A percentile compares a stretch with the other conserved stretches of the same genome.
phyloP scores from a whole-genome alignment of 108 stramenopile genomes.

The Cyclostephanos tholiformis region DNA sequence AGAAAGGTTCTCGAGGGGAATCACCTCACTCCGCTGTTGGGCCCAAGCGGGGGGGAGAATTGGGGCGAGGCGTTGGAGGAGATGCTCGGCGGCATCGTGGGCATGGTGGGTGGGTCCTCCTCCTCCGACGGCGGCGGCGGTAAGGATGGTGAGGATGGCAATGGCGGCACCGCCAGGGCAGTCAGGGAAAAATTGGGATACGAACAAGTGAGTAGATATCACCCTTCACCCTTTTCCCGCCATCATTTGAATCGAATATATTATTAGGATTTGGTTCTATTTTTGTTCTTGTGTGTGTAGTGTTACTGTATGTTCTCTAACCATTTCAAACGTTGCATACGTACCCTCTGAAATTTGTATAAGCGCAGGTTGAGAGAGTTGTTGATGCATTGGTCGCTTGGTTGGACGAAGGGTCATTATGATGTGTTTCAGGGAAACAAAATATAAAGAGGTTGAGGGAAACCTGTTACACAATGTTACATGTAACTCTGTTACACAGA shows the following conservation, averaged over 20 bases:
- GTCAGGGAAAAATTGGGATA: conserved; percentile 34
- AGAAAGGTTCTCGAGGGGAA: conserved; percentile 63
- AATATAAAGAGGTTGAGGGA: too few relatives aligned
- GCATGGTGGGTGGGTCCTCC: conserved; percentile 6
- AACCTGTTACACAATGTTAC: too few relatives aligned
- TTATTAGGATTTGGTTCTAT: not conserved
- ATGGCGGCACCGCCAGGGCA: conserved; percentile 5
- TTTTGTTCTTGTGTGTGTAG: not conserved
- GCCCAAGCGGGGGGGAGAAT: conserved; percentile 45
- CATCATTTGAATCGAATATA: not conserved
- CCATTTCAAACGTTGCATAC: not conserved
- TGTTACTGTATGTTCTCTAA: not conserved
- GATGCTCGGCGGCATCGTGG: conserved; percentile 61
- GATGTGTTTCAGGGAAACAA: not conserved
- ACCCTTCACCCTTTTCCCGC: not conserved
- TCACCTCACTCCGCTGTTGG: conserved; percentile 75
- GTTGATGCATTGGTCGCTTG: conserved; percentile 74
- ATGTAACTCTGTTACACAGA: too few relatives aligned
- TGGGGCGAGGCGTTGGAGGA: conserved; percentile 68
- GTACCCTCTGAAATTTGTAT: not conserved
- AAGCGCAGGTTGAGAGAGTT: conserved; percentile 31
- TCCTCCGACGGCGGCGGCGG: conserved; percentile 5
- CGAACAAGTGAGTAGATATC: conserved; percentile 24
- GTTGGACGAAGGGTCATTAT: conserved; percentile 73
- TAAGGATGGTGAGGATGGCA: not conserved